These are phyloP conservation scores for Chalciporus sphaerocephalus DNA, from an alignment of 768 basidiomycete species.

Conservation along the genomic window DNA sequence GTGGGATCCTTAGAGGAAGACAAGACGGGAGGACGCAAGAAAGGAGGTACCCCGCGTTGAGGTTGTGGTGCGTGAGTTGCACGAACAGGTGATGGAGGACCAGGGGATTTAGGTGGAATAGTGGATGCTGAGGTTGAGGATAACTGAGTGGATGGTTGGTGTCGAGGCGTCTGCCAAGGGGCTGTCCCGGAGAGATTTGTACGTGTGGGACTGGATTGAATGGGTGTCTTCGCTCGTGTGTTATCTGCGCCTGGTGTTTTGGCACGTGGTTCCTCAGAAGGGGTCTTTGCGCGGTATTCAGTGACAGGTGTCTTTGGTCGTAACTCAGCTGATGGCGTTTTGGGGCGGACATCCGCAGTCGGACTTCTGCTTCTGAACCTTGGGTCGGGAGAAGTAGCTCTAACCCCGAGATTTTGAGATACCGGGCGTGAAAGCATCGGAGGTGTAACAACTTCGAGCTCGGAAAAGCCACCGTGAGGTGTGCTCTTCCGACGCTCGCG, in stretches of 20 bases:
- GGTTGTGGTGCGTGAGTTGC: conserved; percentile 40
- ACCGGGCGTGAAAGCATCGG: conserved; percentile 10
- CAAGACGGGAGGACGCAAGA: conserved; percentile 42
- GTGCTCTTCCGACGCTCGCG: conserved; percentile 53
- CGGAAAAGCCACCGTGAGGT: conserved; percentile 27
- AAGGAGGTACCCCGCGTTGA: conserved; percentile 48
- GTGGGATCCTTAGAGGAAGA: conserved; percentile 65
- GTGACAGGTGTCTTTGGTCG: conserved; percentile 9
- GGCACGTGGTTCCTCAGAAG: conserved; percentile 18
- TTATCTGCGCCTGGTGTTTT: conserved; percentile 19
- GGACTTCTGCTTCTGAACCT: conserved; percentile 5
- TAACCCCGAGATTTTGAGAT: conserved; percentile 20
- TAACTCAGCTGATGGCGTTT: conserved; percentile 18
- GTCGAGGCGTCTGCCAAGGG: conserved; percentile 24
- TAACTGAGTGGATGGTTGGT: conserved; percentile 32
- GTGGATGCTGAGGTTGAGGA: conserved; percentile 30
- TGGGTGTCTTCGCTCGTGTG: conserved; percentile 13
- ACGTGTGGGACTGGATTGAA: conserved; percentile 16
- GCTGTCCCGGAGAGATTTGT: conserved; percentile 13
- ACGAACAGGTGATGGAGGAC: conserved; percentile 38
- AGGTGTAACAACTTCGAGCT: conserved; percentile 17
- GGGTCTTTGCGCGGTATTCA: conserved; percentile 11
- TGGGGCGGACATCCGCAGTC: conserved; percentile 17
- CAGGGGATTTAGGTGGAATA: conserved; percentile 10
- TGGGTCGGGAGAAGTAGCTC: conserved; percentile 5